These are phyloP conservation scores for Solanum sejunctum DNA, from an alignment of 257 asterid genomes.

Conservation along the genomic window DNA sequence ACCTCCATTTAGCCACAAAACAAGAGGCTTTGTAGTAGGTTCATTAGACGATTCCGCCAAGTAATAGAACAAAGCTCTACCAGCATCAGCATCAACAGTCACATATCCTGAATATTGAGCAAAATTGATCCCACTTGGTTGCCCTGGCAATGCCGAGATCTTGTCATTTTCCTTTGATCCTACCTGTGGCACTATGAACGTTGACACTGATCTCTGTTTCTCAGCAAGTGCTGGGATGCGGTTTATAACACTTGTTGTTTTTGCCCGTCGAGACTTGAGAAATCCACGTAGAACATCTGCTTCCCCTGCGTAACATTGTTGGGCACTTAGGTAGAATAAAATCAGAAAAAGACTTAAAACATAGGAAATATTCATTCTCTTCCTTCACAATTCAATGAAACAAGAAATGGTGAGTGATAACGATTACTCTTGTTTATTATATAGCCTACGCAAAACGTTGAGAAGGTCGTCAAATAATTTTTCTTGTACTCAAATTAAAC, in stretches of 20 bases:
- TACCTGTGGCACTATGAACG: background rate
- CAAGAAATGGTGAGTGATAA: background rate
- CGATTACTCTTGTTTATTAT: background rate
- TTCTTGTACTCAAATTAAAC: background rate
- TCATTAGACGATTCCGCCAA: conserved; percentile 16
- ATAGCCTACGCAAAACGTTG: background rate
- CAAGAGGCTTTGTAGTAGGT: conserved; percentile 18
- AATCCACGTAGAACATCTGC: background rate
- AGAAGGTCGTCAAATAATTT: background rate
- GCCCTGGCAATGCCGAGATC: conserved; percentile 23
- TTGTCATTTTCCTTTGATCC: conserved; percentile 23
- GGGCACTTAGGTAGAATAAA: background rate
- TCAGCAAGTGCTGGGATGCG: background rate
- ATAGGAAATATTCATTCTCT: background rate
- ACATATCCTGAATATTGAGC: conserved; percentile 31
- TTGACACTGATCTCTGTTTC: background rate
- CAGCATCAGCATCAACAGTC: conserved; percentile 5
- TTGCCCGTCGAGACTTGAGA: background rate
- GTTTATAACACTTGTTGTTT: background rate
- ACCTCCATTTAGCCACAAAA: conserved; percentile 45
- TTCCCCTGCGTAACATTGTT: background rate
- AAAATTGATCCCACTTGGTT: conserved; percentile 16
- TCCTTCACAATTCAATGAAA: background rate
- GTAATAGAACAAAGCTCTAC: conserved; percentile 23
- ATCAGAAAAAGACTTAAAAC: background rate